Evolutionary conservation across 176 grass and related monocot species (phyloP).

Genomic region (Tillandsia fasciculata): DNA sequence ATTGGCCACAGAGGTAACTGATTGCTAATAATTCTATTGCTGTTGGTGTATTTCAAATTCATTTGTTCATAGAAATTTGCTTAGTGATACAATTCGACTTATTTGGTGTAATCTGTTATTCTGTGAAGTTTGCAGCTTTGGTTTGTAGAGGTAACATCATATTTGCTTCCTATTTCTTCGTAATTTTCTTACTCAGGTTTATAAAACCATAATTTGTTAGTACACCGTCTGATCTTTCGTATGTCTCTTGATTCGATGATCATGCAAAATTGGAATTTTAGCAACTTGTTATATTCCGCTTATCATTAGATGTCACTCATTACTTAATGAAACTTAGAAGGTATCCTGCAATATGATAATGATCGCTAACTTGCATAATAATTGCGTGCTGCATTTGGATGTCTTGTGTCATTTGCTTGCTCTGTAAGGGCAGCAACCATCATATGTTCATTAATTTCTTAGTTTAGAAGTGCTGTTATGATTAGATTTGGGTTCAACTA

Average conservation of each 20-base stretch:
- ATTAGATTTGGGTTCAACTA: not conserved
- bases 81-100: too few species aligned
- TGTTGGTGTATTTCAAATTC: too few species aligned
- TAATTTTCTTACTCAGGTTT: too few species aligned
- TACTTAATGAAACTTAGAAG: not conserved
- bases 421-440: not conserved
- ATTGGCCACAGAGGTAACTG: constrained; percentile 66
- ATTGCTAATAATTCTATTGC: not conserved
- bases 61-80: too few species aligned
- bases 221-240: not conserved
- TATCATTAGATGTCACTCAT: not conserved
- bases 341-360: not conserved
- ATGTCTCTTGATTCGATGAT: not conserved
- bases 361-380: not conserved
- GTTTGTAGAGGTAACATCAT: too few species aligned
- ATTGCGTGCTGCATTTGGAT: not conserved
- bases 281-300: not conserved
- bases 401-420: not conserved
- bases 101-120: too few species aligned
- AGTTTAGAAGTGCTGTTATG: not conserved
- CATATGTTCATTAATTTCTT: constrained; percentile 1
- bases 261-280: not conserved
- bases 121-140: too few species aligned
- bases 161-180: too few species aligned
- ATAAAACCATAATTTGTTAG: not conserved